A percentile compares a stretch with the other conserved stretches of the same genome.
Conservation (phyloP, 2,329 filamentous ascomycete species). For the Fusarium veterinarium region DNA sequence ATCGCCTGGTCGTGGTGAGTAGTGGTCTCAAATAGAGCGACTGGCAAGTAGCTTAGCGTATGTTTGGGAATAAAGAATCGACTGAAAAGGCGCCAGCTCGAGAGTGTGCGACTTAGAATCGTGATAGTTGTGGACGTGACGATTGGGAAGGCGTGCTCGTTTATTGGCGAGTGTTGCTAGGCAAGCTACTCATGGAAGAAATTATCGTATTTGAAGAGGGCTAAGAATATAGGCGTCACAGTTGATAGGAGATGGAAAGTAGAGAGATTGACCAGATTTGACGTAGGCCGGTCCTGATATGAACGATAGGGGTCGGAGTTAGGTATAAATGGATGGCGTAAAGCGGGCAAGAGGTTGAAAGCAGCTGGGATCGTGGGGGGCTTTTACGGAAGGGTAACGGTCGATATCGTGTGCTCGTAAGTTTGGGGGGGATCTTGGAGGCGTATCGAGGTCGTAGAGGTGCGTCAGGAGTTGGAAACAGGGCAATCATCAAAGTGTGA, state of each 20-base stretch:
- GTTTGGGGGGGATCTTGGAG: not conserved
- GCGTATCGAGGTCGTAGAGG: not conserved
- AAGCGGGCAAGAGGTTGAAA: conserved; percentile 16
- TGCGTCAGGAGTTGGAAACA: conserved; percentile 1
- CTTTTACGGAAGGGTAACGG: not conserved
- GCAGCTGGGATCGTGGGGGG: not conserved
- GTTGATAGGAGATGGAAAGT: not conserved
- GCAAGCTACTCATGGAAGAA: conserved; percentile 9
- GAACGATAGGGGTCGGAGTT: conserved; percentile 21
- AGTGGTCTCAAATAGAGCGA: not conserved
- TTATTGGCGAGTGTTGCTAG: not conserved
- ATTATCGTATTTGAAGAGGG: not conserved
- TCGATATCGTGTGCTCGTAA: not conserved
- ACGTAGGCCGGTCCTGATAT: not conserved
- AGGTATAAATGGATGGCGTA: conserved; percentile 25
- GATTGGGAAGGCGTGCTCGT: not conserved
- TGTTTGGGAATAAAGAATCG: not conserved
- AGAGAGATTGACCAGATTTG: not conserved
- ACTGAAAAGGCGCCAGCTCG: not conserved
- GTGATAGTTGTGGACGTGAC: not conserved
- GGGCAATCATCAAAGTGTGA: conserved; percentile 9
- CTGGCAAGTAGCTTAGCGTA: not conserved
- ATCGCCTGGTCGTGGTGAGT: conserved; percentile 20
- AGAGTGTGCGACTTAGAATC: not conserved
- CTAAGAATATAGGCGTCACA: not conserved